Evolutionary conservation across 2,329 filamentous ascomycete species (phyloP), one percentile per base, ranked within the genome.

Genomic region (Hortaea sp.): DNA sequence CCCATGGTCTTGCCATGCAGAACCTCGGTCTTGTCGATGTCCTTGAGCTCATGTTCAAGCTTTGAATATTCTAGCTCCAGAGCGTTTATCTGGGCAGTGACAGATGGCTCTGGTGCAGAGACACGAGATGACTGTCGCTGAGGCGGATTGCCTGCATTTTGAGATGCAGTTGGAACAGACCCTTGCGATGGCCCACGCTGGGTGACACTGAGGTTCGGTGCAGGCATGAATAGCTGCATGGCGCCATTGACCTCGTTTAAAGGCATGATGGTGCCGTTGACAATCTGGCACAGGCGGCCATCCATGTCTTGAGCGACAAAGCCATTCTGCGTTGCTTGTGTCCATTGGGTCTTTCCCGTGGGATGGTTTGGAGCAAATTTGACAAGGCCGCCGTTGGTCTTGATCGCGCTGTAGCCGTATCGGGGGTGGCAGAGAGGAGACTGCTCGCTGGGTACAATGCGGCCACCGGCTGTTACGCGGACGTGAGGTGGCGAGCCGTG

Each of bases 401-500:
- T 58, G 45, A 64, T 60, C 39, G 63, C 62, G 44, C 61, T 65
- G 51, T 64, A 66, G 42, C 63, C 62, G 42, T 62, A 66, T 42
- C 63, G 63, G 29, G 63, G 65, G 44, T 63, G 61, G 41, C 63
- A 65, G 10, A 66, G 56, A 32, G 64, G 63, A 28, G 65, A 66
- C 47, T 65, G 61, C 44, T 66, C 71, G 43, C 66, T 71, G 10
- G 71, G 71, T n/a, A 75, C 71, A 49, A 75, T 69, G 12, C 71
- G 67, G n/a, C 72, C 72, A 35, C 72, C 72, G 50, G 72, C 72
- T 42, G 72, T 75, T 39, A 75, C 72, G 47, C 72, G 69, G 46
- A 74, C 60, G 47, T 71, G 69, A 20, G 68, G 69, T 32, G 72
- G 72, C 34, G 71, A 74, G 45, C 71, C 71, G 61, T 75, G 72